Base-by-base conservation (phyloP, 2,329 filamentous ascomycete species). In the Penicillium sp. region DNA sequence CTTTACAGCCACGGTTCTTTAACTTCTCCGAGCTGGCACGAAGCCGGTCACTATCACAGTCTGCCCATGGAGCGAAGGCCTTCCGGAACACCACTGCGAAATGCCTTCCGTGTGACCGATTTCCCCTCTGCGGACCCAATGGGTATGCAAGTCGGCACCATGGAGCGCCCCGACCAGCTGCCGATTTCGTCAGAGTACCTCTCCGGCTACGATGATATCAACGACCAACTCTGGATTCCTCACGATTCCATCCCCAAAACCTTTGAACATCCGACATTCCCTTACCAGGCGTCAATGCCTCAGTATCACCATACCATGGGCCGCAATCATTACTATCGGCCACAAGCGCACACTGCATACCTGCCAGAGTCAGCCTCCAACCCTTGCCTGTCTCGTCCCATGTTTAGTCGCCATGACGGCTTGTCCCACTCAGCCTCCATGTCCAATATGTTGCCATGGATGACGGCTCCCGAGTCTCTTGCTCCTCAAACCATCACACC, bases 301-400 rank as follows among this genome's bases (percentile, higher is more conserved):
- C 64, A 67, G 32, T 70, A 69, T 43, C 58, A 69, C 37, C 58
- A 62, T 26, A 58, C 61, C 4, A 67, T 69, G 66, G 54, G 57
- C 9, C 66, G 66, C 27, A 63, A 61, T 48, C 61, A 63, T 49
- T 66, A 69, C 46, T 58, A 58, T n/a, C 66, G 64, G 12, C 61
- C 62, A 5, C 62, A 64, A 40, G 25, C 42, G 5, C 59, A 59
- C 37, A 47, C 59, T 4, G 50, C 58, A 4, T 70, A 68, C 41
- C 53, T 70, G n/a, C 66, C 67, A 1, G 67, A 69, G 33, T 68
- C 67, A 4, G 60, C 59, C 4, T 66, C 67, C 27, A 70, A 70
- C 40, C 67, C 67, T 1, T 70, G 67, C 35, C 46, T 70, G 34
- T 69, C 67, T 34, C 61, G 66, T 25, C 62, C 67, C 2, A 70